phyloP scores from a whole-genome alignment of 1,284 basidiomycete species.

The Anthracocystis walkeri region DNA sequence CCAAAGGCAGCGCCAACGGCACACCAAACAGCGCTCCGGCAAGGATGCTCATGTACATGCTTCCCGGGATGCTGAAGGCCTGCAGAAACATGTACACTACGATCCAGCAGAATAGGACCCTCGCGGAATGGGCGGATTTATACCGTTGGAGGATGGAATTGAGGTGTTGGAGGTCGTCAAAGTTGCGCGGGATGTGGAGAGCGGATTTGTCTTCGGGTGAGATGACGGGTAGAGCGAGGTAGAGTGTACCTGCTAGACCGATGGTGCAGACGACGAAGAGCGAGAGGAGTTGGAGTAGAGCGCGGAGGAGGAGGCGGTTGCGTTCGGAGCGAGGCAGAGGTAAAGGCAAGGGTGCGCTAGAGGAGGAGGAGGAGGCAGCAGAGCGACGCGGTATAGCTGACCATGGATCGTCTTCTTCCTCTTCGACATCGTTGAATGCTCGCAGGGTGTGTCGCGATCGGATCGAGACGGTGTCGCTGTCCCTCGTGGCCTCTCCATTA shows the following conservation, averaged over 20 bases:
- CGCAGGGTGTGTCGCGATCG: constrained; percentile 47
- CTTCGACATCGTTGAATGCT: constrained; percentile 1
- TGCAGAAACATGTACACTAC: constrained; percentile 90
- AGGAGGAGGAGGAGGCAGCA: neutral
- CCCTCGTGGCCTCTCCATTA: neutral
- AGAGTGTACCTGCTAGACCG: constrained; percentile 53
- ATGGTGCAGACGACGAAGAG: constrained; percentile 58
- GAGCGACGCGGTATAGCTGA: constrained; percentile 26
- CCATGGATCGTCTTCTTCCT: constrained; percentile 40
- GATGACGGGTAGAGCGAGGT: constrained; percentile 58
- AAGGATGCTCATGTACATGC: constrained; percentile 97
- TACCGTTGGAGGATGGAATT: constrained; percentile 70
- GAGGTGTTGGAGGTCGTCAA: constrained; percentile 70
- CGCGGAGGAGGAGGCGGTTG: constrained; percentile 46
- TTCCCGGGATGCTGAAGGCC: constrained; percentile 94
- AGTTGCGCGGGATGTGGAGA: constrained; percentile 69
- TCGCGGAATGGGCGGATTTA: constrained; percentile 67
- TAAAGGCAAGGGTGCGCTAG: neutral
- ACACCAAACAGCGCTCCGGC: constrained; percentile 97
- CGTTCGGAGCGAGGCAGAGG: constrained; percentile 23
- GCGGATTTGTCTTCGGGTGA: constrained; percentile 37
- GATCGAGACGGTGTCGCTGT: constrained; percentile 40
- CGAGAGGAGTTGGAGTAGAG: constrained; percentile 34
- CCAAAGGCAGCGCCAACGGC: constrained; percentile 86
- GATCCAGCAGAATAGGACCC: constrained; percentile 70